phyloP scores from a whole-genome alignment of 106 monocot genomes.

The Acorus calamus region DNA sequence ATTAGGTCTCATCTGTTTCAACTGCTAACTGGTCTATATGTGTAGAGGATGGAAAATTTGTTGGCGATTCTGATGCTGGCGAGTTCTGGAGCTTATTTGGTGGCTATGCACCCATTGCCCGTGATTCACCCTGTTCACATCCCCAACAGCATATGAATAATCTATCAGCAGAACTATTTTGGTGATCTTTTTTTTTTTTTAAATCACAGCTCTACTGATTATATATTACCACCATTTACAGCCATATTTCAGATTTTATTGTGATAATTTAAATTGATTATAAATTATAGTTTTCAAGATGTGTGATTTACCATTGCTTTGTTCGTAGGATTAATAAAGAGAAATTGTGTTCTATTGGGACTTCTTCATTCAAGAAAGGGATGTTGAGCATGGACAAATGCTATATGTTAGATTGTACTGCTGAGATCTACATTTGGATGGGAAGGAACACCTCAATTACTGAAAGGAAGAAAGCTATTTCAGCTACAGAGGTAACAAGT shows the following conservation, averaged over 20 bases:
- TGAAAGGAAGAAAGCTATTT: conserved; percentile 9
- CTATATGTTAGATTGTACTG: conserved; percentile 15
- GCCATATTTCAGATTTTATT: too few relatives aligned
- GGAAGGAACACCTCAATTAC: conserved; percentile 13
- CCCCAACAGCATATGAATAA: not conserved
- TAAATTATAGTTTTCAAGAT: too few relatives aligned
- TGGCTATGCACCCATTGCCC: conserved; percentile 18
- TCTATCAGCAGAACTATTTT: conserved; percentile 7
- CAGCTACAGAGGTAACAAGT: conserved; percentile 15
- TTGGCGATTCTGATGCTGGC: conserved; percentile 6
- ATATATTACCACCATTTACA: too few relatives aligned
- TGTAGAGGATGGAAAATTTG: conserved; percentile 20
- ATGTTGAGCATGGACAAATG: conserved; percentile 4
- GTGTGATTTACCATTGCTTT: not conserved
- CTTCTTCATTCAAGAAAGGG: conserved; percentile 1
- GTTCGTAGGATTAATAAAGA: conserved; percentile 13
- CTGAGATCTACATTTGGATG: conserved; percentile 22
- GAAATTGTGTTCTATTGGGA: conserved; percentile 8
- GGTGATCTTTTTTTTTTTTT: conserved; percentile 6
- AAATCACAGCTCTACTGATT: too few relatives aligned
- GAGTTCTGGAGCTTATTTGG: conserved; percentile 21
- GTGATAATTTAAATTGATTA: too few relatives aligned
- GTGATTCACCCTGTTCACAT: not conserved
- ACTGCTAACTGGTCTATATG: not conserved
- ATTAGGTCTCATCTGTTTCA: not conserved